Evolutionary conservation across 331 rosid genomes (phyloP).

Genomic region (Malus hybrid): DNA sequence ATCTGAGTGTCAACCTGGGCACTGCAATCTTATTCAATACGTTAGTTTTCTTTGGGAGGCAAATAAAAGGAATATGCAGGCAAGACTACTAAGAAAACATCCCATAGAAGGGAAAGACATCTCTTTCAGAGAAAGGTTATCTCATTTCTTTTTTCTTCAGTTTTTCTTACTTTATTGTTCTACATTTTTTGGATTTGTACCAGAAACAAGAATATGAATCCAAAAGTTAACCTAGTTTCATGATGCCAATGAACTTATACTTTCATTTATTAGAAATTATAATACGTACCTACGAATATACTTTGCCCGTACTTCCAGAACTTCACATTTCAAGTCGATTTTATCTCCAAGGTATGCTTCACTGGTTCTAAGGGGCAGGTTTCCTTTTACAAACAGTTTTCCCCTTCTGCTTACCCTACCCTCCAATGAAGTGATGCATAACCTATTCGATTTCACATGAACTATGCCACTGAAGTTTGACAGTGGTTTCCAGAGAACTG

Average conservation of each 20-base stretch:
- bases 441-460: constrained; percentile 75
- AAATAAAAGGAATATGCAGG: constrained; percentile 1
- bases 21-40: constrained; percentile 37
- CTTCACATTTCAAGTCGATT: constrained; percentile 85
- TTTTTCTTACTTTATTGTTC: neutral
- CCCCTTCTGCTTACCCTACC: constrained; percentile 88
- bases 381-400: constrained; percentile 74
- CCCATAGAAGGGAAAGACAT: neutral
- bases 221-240: constrained; percentile 7
- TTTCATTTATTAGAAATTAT: neutral
- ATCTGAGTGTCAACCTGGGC: constrained; percentile 88
- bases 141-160: neutral
- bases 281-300: constrained; percentile 64
- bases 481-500: constrained; percentile 67
- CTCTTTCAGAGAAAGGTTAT: neutral
- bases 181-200: too few relatives aligned
- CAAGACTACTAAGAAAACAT: neutral
- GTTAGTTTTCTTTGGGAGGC: constrained; percentile 4
- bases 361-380: constrained; percentile 80
- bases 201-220: neutral
- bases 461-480: constrained; percentile 77
- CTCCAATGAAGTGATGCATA: constrained; percentile 77
- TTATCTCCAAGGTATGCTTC: constrained; percentile 69
- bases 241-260: neutral
- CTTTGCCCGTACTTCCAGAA: constrained; percentile 73